Base-by-base conservation (phyloP, 2,329 filamentous ascomycete species). In the Sphaerostilbella broomeana region DNA sequence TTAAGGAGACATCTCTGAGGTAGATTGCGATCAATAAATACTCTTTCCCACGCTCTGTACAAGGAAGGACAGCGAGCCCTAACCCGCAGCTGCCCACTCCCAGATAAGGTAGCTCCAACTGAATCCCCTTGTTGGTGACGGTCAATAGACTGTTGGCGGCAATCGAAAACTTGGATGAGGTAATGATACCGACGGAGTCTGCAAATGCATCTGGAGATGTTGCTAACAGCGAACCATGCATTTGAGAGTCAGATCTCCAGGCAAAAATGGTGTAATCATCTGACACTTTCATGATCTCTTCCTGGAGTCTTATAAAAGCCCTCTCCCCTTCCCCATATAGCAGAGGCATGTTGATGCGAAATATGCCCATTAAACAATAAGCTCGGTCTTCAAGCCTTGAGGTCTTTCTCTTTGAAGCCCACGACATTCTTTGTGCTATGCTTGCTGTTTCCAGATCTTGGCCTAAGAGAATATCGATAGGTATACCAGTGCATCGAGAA, bases 291-390 rank as follows among this genome's bases (percentile, higher is more conserved):
- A 40, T 40, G 12, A 40, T 40, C n/a, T n/a, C n/a, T n/a, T n/a
- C n/a, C n/a, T n/a, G n/a, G n/a, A n/a, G n/a, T n/a, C n/a, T n/a
- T n/a, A 38, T 29, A 18, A 38, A 38, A 2, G 35, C 35, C 2
- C 35, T 32, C 9, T 38, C 35, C 6, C 35, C 35, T 31, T 38
- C 35, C 8, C 35, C 35, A 12, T 38, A 38, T 1, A 38, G 13
- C 4, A 38, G 16, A 9, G 35, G 35, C 35, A 38, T 38, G 13
- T 38, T 38, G 28, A 38, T 38, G 12, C 28, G 20, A 6, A 38
- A 38, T 22, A 38, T 38, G 35, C 35, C 35, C 35, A 38, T 38
- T 1, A 38, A 13, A 31, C 35, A 38, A 26, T 38, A 38, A 15
- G 35, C 35, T 8, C 35, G 35, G 11, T 38, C 35, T n/a, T 38